Base-by-base conservation (phyloP, 129 eudicot genomes). In the Artemisia tridentata region DNA sequence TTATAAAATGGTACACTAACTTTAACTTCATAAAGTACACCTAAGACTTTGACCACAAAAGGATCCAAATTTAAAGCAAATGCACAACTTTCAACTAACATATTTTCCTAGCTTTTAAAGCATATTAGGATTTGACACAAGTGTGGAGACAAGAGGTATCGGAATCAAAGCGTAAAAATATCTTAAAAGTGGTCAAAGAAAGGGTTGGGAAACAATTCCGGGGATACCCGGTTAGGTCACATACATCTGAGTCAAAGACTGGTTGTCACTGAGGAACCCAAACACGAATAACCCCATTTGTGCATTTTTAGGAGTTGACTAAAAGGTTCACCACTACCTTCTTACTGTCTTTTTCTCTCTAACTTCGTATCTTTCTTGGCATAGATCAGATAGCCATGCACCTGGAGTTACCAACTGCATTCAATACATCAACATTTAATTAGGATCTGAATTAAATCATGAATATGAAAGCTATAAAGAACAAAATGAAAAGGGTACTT, bases 351-450 rank as follows among this genome's bases (percentile, higher is more conserved):
- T 88, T 83, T 88, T 87, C 82, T 87, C 93, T 77, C 87, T 80
- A 59, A 87, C 93, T 84, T 84, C 89, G 60, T 87, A 84, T 81
- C 93, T 82, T 81, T 84, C 93, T 68, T 80, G 89, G 56, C 85
- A 83, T 75, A 86, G 56, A 63, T 86, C 91, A 23, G 85, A 75
- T 50, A 88, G 80, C 91, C 95, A 85, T 49, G 86, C 85, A 15
- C 91, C 91, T n/a, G 91, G 90, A 72, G 81, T 82, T 41, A 88
- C 90, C 71, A 88, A 48, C 88, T 85, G 84, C 85, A 73, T 25
- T 53, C 46, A 72, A 12, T 45, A 29, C 67, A 79, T 16, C 27
- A 65, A 78, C 15, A 46, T 31, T 59, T 62, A 72, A 73, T 18
- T 49, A 74, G 64, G 46, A 53, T 58, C 57, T n/a, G 10, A 63